Evolutionary conservation across 768 basidiomycete genomes (phyloP).

Genomic region (Flagelloscypha sp.): DNA sequence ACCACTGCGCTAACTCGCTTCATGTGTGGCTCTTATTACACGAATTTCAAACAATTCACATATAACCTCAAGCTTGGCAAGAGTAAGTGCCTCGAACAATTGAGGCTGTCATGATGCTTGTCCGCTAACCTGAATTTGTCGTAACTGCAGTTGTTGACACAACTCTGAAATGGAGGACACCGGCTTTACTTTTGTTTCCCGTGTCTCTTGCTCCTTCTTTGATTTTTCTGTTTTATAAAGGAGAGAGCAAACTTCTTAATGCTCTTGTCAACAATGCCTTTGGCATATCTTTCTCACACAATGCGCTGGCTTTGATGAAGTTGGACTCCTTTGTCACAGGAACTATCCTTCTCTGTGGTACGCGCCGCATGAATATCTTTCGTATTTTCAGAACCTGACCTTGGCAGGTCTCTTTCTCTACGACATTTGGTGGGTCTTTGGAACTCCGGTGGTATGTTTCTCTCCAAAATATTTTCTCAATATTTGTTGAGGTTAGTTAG

Average conservation of each 20-base stretch:
- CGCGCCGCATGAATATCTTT: no score
- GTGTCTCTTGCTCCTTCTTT: conserved; percentile 57
- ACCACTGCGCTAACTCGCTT: conserved; percentile 42
- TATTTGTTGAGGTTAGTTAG: conserved; percentile 27
- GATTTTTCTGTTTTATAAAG: conserved; percentile 44
- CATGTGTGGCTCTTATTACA: conserved; percentile 50
- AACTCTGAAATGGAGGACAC: conserved; percentile 48
- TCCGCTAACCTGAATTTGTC: no score
- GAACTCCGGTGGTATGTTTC: conserved; percentile 66
- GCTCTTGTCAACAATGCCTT: conserved; percentile 64
- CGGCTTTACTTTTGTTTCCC: conserved; percentile 48
- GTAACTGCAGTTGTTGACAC: not conserved
- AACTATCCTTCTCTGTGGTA: conserved; percentile 65
- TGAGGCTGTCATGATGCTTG: no score
- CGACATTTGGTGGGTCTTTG: conserved; percentile 94
- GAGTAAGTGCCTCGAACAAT: no score
- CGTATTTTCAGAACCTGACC: no score
- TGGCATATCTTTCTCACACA: conserved; percentile 71
- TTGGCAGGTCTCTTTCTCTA: conserved; percentile 86
- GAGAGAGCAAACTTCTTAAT: conserved; percentile 52
- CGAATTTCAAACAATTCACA: conserved; percentile 39
- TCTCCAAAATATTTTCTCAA: not conserved
- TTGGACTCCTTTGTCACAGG: conserved; percentile 90
- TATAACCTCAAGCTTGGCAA: conserved; percentile 39
- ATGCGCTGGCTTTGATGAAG: conserved; percentile 69